Conservation (phyloP, 768 basidiomycete genomes). For the Collybia nuda region DNA sequence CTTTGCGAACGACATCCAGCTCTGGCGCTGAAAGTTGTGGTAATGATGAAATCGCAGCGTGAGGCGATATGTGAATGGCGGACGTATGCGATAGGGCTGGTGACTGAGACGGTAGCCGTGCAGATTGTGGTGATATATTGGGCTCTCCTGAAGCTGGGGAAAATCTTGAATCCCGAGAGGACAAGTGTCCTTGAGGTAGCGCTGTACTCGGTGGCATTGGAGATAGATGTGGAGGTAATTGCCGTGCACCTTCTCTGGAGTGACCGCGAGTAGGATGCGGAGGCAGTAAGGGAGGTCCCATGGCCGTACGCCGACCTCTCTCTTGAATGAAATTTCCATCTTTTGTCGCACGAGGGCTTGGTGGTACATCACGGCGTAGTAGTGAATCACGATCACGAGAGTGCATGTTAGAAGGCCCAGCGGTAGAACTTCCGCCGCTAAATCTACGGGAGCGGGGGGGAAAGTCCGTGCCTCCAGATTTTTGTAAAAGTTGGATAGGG, state of each 20-base stretch:
- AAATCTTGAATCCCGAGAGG: slow-evolving; percentile 42
- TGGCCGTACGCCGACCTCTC: slow-evolving; percentile 41
- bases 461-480: slow-evolving; percentile 34
- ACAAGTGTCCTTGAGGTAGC: slow-evolving; percentile 31
- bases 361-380: slow-evolving; percentile 35
- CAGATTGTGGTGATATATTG: slow-evolving; percentile 1
- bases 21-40: slow-evolving; percentile 38
- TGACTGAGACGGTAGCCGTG: slow-evolving; percentile 39
- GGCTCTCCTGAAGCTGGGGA: slow-evolving; percentile 26
- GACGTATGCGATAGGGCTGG: slow-evolving; percentile 44
- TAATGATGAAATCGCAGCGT: slow-evolving; percentile 25
- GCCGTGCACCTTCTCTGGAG: slow-evolving; percentile 43
- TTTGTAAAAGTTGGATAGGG: slow-evolving; percentile 60
- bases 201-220: slow-evolving; percentile 27
- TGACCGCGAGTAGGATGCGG: slow-evolving; percentile 29
- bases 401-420: slow-evolving; percentile 19
- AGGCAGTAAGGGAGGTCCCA: slow-evolving; percentile 55
- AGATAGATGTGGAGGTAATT: slow-evolving; percentile 59
- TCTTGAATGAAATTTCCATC: slow-evolving; percentile 25
- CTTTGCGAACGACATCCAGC: slow-evolving; percentile 68
- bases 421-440: slow-evolving; percentile 28
- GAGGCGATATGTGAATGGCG: slow-evolving; percentile 33
- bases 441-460: slow-evolving; percentile 28
- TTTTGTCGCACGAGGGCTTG: slow-evolving; percentile 33
- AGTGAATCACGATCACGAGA: slow-evolving; percentile 23